Percentiles rank a stretch among this genome's conserved stretches.
Conservation (phyloP, 345 rosid species). For the Cardamine resedifolia region DNA sequence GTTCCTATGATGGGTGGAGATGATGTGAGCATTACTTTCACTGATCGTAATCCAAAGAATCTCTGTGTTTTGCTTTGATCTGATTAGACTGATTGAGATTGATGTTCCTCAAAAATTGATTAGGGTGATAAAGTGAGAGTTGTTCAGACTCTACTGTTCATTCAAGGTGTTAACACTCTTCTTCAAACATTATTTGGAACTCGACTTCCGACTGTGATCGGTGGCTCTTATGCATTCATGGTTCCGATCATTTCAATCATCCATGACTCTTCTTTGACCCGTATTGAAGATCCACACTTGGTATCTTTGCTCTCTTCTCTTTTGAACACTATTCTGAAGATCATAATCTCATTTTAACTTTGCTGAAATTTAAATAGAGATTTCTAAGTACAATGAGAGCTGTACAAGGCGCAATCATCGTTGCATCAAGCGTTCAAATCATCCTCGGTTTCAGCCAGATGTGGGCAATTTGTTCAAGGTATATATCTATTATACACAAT, state of each 20-base stretch:
- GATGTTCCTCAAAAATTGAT: constrained; percentile 17
- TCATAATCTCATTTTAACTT: background rate
- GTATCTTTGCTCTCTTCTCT: constrained; percentile 45
- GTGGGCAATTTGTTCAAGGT: constrained; percentile 98
- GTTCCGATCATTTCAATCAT: constrained; percentile 93
- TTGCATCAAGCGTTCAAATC: constrained; percentile 93
- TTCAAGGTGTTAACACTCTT: constrained; percentile 90
- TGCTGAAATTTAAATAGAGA: constrained; percentile 44
- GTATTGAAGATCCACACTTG: constrained; percentile 70
- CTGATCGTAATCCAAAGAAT: background rate
- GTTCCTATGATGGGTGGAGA: constrained; percentile 97
- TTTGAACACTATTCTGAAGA: background rate
- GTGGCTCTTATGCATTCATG: constrained; percentile 97
- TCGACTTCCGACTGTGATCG: constrained; percentile 88
- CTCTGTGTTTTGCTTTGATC: background rate
- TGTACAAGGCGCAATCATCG: constrained; percentile 94
- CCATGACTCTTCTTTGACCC: constrained; percentile 70
- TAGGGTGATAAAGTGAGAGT: constrained; percentile 98
- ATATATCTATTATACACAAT: constrained; percentile 1
- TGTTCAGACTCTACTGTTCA: constrained; percentile 86
- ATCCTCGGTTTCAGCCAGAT: constrained; percentile 92
- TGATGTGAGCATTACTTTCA: constrained; percentile 62
- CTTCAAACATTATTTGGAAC: constrained; percentile 93
- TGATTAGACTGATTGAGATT: constrained; percentile 22
- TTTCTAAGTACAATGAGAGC: constrained; percentile 95